A percentile compares a stretch with the other conserved stretches of the same genome.
These are phyloP conservation scores for Fusarium sp. DNA, from an alignment of 2,329 filamentous ascomycete species.

Conservation along the genomic window DNA sequence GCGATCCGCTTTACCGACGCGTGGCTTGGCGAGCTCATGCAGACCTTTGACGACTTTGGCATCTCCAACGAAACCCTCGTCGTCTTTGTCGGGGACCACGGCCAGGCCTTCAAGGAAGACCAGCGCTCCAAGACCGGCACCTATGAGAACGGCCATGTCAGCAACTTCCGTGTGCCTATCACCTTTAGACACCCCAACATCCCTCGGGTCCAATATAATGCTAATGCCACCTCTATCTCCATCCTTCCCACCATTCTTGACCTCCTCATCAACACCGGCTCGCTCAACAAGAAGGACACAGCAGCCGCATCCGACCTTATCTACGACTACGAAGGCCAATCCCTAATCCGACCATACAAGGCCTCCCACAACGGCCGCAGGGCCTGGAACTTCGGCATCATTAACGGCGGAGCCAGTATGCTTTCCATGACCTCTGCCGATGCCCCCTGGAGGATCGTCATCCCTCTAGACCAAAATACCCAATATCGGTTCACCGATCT, in stretches of 20 bases:
- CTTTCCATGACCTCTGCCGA: slow-evolving; percentile 48
- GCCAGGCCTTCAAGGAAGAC: slow-evolving; percentile 51
- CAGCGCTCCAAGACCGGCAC: slow-evolving; percentile 45
- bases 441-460: slow-evolving; percentile 47
- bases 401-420: slow-evolving; percentile 51
- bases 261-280: slow-evolving; percentile 49
- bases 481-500: slow-evolving; percentile 51
- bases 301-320: slow-evolving; percentile 44
- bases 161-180: slow-evolving; percentile 50
- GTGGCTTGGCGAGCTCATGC: slow-evolving; percentile 48
- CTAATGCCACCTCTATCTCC: slow-evolving; percentile 47
- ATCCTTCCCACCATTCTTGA: slow-evolving; percentile 53
- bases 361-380: slow-evolving; percentile 40
- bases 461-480: slow-evolving; percentile 48
- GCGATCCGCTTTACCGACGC: slow-evolving; percentile 48
- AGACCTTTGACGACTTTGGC: slow-evolving; percentile 47
- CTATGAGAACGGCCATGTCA: slow-evolving; percentile 50
- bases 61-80: slow-evolving; percentile 51
- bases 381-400: slow-evolving; percentile 51
- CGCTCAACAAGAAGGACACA: slow-evolving; percentile 44
- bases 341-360: slow-evolving; percentile 46
- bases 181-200: slow-evolving; percentile 50
- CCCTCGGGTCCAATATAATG: slow-evolving; percentile 47
- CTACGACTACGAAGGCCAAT: slow-evolving; percentile 51
- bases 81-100: slow-evolving; percentile 51